A percentile compares a stretch with the other conserved stretches of the same genome.
Conservation (phyloP, 1,284 basidiomycete genomes). For the Sporisorium graminicola region DNA sequence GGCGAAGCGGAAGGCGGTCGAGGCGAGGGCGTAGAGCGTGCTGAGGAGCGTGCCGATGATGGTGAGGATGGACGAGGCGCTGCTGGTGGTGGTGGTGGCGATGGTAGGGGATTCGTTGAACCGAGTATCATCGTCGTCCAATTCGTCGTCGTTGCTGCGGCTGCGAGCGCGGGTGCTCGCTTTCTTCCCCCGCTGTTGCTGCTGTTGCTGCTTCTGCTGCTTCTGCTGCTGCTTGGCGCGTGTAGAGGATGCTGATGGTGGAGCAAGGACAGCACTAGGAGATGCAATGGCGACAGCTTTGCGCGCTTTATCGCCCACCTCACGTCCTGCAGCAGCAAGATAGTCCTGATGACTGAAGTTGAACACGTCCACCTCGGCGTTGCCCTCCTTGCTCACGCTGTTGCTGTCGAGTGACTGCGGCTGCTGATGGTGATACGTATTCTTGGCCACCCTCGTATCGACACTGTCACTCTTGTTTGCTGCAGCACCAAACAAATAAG, state of each 20-base stretch:
- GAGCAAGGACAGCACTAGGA: conserved; percentile 8
- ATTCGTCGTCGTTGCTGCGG: conserved; percentile 4
- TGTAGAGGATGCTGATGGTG: not conserved
- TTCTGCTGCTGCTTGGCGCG: not conserved
- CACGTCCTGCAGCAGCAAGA: conserved; percentile 1
- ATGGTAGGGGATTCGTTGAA: no score
- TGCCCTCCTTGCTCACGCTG: not conserved
- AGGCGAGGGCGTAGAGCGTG: not conserved
- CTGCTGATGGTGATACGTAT: conserved; percentile 4
- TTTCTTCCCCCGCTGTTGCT: no score
- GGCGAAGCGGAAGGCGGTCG: not conserved
- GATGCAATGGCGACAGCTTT: conserved; percentile 6
- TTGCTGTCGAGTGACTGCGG: not conserved
- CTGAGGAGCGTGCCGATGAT: not conserved
- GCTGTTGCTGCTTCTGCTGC: not conserved
- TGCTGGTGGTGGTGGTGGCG: conserved; percentile 9
- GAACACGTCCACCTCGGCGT: conserved; percentile 31
- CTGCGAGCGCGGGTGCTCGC: not conserved
- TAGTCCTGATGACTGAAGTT: conserved; percentile 45
- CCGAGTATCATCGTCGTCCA: no score
- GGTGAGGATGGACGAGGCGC: not conserved
- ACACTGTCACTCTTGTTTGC: not conserved
- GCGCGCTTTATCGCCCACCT: not conserved
- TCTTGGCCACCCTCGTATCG: not conserved
- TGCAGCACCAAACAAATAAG: conserved; percentile 7